phyloP scores from a whole-genome alignment of 139 green algal species.

The Limnomonas spitsbergensis region DNA sequence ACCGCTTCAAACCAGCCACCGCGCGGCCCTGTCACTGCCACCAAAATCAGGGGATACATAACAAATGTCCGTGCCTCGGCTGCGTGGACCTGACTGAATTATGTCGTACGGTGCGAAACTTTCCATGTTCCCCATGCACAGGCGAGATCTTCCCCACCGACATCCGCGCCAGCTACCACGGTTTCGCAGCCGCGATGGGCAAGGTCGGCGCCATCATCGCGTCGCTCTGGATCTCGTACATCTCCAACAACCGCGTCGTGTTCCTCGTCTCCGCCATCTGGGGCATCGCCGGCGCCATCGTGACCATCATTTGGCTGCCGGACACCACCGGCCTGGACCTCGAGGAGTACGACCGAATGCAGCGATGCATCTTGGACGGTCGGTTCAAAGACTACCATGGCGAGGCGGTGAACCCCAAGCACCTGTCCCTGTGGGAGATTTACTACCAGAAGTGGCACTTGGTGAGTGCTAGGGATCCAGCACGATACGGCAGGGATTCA shows the following conservation, averaged over 20 bases:
- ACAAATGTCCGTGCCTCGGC: no score
- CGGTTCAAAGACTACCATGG: slow-evolving; percentile 46
- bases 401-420: slow-evolving; percentile 59
- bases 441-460: slow-evolving; percentile 28
- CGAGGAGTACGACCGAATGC: slow-evolving; percentile 12
- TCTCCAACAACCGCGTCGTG: neutral
- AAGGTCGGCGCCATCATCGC: slow-evolving; percentile 45
- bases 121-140: no score
- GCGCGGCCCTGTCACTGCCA: no score
- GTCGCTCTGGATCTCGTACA: slow-evolving; percentile 21
- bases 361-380: slow-evolving; percentile 35
- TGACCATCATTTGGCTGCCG: slow-evolving; percentile 8
- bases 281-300: neutral
- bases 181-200: slow-evolving; percentile 34
- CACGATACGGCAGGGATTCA: no score
- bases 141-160: slow-evolving; percentile 75
- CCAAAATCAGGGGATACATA: no score
- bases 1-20: no score
- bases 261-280: slow-evolving; percentile 17
- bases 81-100: no score
- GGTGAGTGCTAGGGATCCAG: no score
- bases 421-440: slow-evolving; percentile 58
- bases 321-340: slow-evolving; percentile 13
- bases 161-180: slow-evolving; percentile 38
- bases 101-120: no score